These are phyloP conservation scores for Rhizomucor pusillus DNA, from an alignment of 371 early-diverging fungal species.

Conservation along the genomic window DNA sequence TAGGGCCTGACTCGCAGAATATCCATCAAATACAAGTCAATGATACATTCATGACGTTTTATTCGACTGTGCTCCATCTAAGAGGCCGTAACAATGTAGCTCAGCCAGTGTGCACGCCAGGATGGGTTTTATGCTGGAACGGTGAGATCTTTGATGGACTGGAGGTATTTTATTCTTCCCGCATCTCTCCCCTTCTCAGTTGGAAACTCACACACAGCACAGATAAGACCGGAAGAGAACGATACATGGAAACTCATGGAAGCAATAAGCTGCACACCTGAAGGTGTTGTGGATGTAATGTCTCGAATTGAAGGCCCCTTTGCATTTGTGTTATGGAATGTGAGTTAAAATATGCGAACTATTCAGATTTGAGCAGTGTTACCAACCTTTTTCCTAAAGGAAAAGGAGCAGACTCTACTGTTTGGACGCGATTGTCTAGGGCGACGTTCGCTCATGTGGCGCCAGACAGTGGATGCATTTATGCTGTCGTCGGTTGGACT, in stretches of 20 bases:
- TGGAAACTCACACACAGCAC: not conserved
- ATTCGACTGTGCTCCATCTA: constrained; percentile 77
- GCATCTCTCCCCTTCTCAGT: not conserved
- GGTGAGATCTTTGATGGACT: constrained; percentile 83
- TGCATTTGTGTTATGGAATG: constrained; percentile 71
- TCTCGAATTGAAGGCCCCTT: constrained; percentile 72
- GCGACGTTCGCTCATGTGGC: constrained; percentile 76
- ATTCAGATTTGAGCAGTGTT: not conserved
- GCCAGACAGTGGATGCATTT: constrained; percentile 30
- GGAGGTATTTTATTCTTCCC: constrained; percentile 44
- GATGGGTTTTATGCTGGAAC: constrained; percentile 76
- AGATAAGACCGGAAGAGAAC: constrained; percentile 44
- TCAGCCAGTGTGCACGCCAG: constrained; percentile 63
- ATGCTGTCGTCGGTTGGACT: constrained; percentile 58
- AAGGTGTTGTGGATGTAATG: constrained; percentile 34
- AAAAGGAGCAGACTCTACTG: constrained; percentile 51
- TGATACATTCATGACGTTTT: constrained; percentile 35
- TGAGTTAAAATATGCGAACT: constrained; percentile 8
- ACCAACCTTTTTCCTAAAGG: constrained; percentile 21
- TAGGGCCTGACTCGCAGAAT: constrained; percentile 51
- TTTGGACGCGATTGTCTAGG: constrained; percentile 86
- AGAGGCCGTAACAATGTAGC: constrained; percentile 63
- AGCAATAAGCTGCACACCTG: constrained; percentile 21
- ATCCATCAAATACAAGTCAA: constrained; percentile 13
- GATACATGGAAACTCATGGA: constrained; percentile 56